Evolutionary conservation across 2,329 filamentous ascomycete species (phyloP).

Genomic region (Massarina eburnea): DNA sequence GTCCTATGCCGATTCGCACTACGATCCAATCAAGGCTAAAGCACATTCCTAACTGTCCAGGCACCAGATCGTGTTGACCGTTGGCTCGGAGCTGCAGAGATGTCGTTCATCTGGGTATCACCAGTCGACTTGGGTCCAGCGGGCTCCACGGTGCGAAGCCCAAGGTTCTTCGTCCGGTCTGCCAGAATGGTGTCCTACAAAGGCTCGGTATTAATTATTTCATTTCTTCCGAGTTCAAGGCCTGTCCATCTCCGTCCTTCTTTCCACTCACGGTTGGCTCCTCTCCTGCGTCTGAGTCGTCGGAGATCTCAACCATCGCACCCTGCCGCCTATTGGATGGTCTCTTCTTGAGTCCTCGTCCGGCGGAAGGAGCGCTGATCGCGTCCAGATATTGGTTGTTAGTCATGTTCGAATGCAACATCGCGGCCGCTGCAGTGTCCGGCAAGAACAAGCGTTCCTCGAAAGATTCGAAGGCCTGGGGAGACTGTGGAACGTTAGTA

Average conservation of each 20-base stretch:
- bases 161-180: background rate
- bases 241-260: background rate
- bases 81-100: background rate
- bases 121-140: background rate
- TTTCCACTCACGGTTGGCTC: background rate
- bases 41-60: background rate
- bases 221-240: background rate
- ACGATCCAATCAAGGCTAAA: background rate
- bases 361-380: constrained; percentile 57
- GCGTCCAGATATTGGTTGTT: constrained; percentile 64
- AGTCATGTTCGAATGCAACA: constrained; percentile 57
- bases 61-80: background rate
- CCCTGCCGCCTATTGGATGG: constrained; percentile 28
- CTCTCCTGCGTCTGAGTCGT: constrained; percentile 29
- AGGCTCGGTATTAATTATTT: constrained; percentile 1
- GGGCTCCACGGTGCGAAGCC: background rate
- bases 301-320: constrained; percentile 35
- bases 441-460: constrained; percentile 69
- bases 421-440: constrained; percentile 44
- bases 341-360: constrained; percentile 45
- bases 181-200: background rate
- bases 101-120: too few relatives aligned
- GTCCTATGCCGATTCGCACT: background rate
- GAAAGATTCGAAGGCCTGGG: constrained; percentile 75
- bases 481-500: constrained; percentile 45